A percentile compares a stretch with the other conserved stretches of the same genome.
Conservation (phyloP, 108 stramenopile species). For the Chaetoceros muelleri region DNA sequence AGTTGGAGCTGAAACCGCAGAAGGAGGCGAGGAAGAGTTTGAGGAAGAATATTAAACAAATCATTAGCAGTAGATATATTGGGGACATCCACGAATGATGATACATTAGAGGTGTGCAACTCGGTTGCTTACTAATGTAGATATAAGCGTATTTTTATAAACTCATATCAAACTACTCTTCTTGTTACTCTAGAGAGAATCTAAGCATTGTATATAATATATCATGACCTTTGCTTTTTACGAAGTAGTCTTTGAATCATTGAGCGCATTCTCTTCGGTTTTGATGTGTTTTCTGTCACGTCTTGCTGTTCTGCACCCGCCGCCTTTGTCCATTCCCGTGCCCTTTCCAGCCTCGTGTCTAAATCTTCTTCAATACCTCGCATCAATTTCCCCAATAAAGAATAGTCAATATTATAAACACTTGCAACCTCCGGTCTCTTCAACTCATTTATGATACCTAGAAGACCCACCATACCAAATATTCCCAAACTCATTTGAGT, state of each 20-base stretch:
- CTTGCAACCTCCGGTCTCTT: constrained; percentile 31
- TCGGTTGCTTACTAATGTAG: no score
- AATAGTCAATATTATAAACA: constrained; percentile 38
- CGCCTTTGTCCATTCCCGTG: background rate
- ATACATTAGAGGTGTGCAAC: no score
- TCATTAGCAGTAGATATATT: no score
- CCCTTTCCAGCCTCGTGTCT: constrained; percentile 18
- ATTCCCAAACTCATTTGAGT: constrained; percentile 8
- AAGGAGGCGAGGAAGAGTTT: constrained; percentile 68
- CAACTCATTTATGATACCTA: constrained; percentile 30
- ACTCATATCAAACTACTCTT: no score
- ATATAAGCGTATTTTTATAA: no score
- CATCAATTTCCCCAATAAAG: constrained; percentile 30
- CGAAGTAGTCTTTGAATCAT: no score
- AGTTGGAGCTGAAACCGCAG: constrained; percentile 55
- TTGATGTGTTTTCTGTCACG: no score
- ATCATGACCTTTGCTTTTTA: background rate
- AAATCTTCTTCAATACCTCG: constrained; percentile 34
- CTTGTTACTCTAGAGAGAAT: no score
- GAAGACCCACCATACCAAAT: constrained; percentile 8
- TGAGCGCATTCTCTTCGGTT: no score
- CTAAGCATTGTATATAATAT: background rate
- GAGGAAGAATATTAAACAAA: constrained; percentile 71
- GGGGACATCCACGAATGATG: no score
- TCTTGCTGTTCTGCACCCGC: no score